Evolutionary conservation across 2,329 filamentous ascomycete species (phyloP), one percentile per base, ranked within the genome.

Genomic region (Colletotrichum salicis): DNA sequence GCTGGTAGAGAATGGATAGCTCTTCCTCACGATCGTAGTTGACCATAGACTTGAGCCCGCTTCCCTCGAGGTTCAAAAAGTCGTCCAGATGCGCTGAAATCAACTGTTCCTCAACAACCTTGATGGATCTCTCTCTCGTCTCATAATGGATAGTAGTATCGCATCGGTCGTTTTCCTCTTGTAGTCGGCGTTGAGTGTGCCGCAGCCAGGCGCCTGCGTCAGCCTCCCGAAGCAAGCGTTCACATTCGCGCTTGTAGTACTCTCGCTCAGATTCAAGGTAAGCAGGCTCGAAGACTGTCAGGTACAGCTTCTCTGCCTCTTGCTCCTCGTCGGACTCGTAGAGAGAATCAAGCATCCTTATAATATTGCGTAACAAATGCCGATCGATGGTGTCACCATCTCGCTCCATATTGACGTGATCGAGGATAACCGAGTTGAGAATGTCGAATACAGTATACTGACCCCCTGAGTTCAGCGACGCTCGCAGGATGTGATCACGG

Each of bases 361-460:
- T 89, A 79, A 94, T 96, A 63, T 93, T 92, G 75, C 94, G 93
- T 76, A 98, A 90, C 5, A 97, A 86, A 45, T 90, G 89, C 76
- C 93, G 91, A 80, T 98, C 94, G 72, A 98, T 95, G 15, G 94
- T 89, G 76, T 98, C 95, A 33, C 96, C 96, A 70, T 95, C 91
- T 33, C 96, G 88, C 81, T 98, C 96, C 91, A 98, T 95, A 73
- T 93, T 90, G 75, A 99, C 93, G 82, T 98, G 94, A 74, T 97
- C 95, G 3, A 98, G 87, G 35, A 98, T 88, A 15, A 97, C 94
- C 6, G 90, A 90, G 76, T 93, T 94, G 31, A 98, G 85, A 7
- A 97, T 89, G 66, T 92, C 88, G 57, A 93, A 91, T 10, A 97
- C 89, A n/a, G 83, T 82, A 60, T 84, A 82, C 15, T 83, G 79